Evolutionary conservation across 306 rosid genomes (phyloP), one percentile per base, ranked within the genome.

Genomic region (Prunus mira): DNA sequence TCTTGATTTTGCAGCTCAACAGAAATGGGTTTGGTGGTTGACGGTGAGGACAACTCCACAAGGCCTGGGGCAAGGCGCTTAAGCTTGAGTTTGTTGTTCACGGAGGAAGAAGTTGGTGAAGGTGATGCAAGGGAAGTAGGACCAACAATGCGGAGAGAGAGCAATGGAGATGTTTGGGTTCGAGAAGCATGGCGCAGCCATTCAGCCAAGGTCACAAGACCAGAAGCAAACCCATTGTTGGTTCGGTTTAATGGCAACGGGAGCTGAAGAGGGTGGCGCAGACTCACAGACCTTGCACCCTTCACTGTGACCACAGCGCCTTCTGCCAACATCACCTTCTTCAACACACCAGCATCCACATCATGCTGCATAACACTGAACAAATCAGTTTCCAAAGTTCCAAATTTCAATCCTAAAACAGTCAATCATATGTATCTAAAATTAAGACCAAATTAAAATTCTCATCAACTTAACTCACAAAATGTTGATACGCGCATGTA

Each of bases 241-340:
- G 92, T 76, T 46, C 45, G 78, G 76, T 95, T 95, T 4, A 95
- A 82, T 1, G 99, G 97, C 20, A 92, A 86, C 2, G 97, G 96
- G 6, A 95, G 85, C 71, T 90, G 87, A 65, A 95, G 96, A 2
- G 99, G 90, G 62, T 92, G 96, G 20, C 96, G 90, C 47, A 92
- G 90, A 83, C 97, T 90, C 76, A 95, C 93, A 19, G 99, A 92
- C 81, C 97, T 85, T 3, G 97, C 97, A 78, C 99, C 98, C 78
- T 86, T 95, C 62, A 95, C 91, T 1, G 93, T 95, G 30, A 95
- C 97, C 78, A 91, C 96, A 1, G 99, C 99, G n/a, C 99, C 97
- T 69, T 95, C 97, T 11, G 99, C 97, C 80, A 95, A 75, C 27
- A 95, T 77, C 79, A 95, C 92, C 78, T 95, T 95, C 92, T 90